Conservation (phyloP, 2,329 filamentous ascomycete species). For the Cladosporium colombiae region DNA sequence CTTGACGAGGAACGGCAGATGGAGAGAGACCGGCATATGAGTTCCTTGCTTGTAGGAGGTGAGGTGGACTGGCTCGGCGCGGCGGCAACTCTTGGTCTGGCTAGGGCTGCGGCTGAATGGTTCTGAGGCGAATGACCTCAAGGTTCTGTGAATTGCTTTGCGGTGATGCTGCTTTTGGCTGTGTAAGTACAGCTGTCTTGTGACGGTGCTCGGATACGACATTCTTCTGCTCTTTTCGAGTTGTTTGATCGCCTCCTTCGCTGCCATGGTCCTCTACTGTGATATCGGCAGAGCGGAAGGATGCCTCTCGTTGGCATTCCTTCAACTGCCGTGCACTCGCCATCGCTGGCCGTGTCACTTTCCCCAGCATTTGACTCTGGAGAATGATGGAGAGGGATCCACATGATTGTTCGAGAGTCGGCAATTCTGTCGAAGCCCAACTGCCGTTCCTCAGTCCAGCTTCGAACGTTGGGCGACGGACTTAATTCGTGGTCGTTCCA, state of each 20-base stretch:
- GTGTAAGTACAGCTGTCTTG: not conserved
- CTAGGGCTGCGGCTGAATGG: constrained; percentile 3
- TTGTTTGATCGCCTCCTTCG: too few relatives aligned
- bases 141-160: not conserved
- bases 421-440: not conserved
- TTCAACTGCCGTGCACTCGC: constrained; percentile 10
- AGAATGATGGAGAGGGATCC: constrained; percentile 5
- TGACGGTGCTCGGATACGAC: not conserved
- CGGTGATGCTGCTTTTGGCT: not conserved
- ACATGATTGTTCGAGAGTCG: not conserved
- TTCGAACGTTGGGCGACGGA: not conserved
- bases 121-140: not conserved
- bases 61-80: not conserved
- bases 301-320: not conserved
- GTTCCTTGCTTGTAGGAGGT: not conserved
- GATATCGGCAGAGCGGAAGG: not conserved
- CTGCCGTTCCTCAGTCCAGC: not conserved
- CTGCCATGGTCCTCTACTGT: not conserved
- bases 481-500: not conserved
- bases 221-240: not conserved
- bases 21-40: not conserved
- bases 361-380: constrained; percentile 5
- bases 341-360: not conserved
- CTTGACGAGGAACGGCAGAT: constrained; percentile 14
- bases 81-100: not conserved